phyloP scores from a whole-genome alignment of 345 rosid genomes.

The Murraya paniculata region DNA sequence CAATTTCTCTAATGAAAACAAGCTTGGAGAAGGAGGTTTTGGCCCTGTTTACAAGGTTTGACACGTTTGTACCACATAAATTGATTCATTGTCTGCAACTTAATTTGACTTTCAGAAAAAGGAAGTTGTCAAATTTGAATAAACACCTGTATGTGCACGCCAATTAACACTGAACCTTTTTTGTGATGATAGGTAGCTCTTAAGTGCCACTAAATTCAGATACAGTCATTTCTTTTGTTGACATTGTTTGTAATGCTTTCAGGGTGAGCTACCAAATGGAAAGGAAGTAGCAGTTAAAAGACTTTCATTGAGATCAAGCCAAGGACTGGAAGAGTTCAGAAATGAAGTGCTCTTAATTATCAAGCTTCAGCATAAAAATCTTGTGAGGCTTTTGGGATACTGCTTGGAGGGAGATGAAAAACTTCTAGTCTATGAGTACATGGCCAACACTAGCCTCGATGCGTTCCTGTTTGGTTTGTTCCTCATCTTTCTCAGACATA shows the following conservation, averaged over 20 bases:
- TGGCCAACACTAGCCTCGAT: slow-evolving; percentile 52
- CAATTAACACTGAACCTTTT: neutral
- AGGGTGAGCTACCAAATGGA: slow-evolving; percentile 46
- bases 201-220: neutral
- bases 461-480: slow-evolving; percentile 39
- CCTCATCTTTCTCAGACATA: neutral
- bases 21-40: slow-evolving; percentile 58
- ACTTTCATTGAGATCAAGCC: slow-evolving; percentile 47
- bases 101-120: neutral
- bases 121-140: neutral
- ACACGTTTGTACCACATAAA: neutral
- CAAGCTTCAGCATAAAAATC: slow-evolving; percentile 58
- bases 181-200: neutral
- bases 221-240: neutral
- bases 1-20: slow-evolving; percentile 40
- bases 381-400: slow-evolving; percentile 50
- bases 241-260: slow-evolving; percentile 8
- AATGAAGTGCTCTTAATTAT: slow-evolving; percentile 48
- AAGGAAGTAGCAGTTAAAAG: slow-evolving; percentile 50
- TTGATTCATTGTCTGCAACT: neutral
- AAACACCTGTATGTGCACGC: neutral
- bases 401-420: slow-evolving; percentile 47
- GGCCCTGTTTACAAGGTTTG: slow-evolving; percentile 53
- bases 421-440: slow-evolving; percentile 48
- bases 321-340: slow-evolving; percentile 52